A percentile compares a stretch with the other conserved stretches of the same genome.
phyloP scores from a whole-genome alignment of 371 early-diverging fungal genomes.

The Haplosporangium sp. region DNA sequence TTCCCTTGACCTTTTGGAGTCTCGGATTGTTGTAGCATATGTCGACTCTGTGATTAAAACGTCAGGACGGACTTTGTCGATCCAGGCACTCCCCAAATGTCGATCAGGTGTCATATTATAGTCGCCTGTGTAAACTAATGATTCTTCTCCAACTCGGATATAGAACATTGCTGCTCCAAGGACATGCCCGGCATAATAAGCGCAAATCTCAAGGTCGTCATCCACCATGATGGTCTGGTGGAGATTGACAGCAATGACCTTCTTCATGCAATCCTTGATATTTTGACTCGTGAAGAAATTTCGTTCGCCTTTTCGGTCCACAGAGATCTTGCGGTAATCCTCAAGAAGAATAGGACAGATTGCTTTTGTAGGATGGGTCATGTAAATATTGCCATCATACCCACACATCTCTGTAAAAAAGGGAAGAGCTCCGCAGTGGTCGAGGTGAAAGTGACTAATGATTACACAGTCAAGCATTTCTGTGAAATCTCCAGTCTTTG shows the following conservation, averaged over 20 bases:
- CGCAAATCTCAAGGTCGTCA: constrained; percentile 86
- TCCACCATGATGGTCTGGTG: constrained; percentile 90
- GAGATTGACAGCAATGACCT: constrained; percentile 90
- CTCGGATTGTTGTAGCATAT: constrained; percentile 95
- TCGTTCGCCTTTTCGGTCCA: constrained; percentile 88
- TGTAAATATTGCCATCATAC: constrained; percentile 95
- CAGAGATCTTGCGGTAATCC: constrained; percentile 91
- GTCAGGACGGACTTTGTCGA: constrained; percentile 90
- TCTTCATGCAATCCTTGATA: constrained; percentile 91
- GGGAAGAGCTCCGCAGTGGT: constrained; percentile 97
- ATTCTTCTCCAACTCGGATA: constrained; percentile 81
- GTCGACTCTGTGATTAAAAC: constrained; percentile 97
- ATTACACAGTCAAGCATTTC: constrained; percentile 91
- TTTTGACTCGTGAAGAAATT: constrained; percentile 89
- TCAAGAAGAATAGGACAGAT: constrained; percentile 93
- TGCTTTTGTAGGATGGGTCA: constrained; percentile 97
- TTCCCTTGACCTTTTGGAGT: constrained; percentile 93
- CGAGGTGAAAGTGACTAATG: constrained; percentile 97
- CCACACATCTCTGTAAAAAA: constrained; percentile 96
- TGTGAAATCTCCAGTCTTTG: constrained; percentile 86
- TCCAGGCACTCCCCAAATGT: constrained; percentile 95
- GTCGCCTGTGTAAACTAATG: constrained; percentile 97
- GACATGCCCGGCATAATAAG: constrained; percentile 98
- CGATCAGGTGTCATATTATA: constrained; percentile 98
- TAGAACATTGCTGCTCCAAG: constrained; percentile 99